These are phyloP conservation scores for Metschnikowia orientalis DNA, from an alignment of 805 yeast genomes.

Conservation along the genomic window DNA sequence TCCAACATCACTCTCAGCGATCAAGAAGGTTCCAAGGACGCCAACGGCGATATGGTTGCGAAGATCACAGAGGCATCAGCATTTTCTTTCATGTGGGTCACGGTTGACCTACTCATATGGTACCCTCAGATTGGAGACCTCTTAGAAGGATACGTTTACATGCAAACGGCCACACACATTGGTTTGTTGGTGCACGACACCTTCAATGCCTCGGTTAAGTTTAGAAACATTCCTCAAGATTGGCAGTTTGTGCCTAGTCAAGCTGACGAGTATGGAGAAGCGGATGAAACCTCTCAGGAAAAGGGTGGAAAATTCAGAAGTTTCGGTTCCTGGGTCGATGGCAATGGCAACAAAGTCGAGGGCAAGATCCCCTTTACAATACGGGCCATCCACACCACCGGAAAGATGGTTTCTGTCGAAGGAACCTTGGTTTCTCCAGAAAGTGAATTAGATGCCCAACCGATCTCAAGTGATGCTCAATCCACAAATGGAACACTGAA, in stretches of 20 bases:
- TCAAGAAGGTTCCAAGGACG: slow-evolving; percentile 23
- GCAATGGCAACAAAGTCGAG: slow-evolving; percentile 64
- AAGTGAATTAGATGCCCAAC: slow-evolving; percentile 49
- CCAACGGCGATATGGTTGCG: slow-evolving; percentile 49
- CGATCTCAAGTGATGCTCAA: slow-evolving; percentile 37
- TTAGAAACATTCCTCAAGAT: slow-evolving; percentile 73
- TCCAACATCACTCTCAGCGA: slow-evolving; percentile 43
- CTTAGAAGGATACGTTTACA: slow-evolving; percentile 80
- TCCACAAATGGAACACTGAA: slow-evolving; percentile 20
- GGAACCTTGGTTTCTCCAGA: slow-evolving; percentile 75
- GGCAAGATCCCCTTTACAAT: slow-evolving; percentile 79
- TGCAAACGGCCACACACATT: slow-evolving; percentile 93
- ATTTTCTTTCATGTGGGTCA: slow-evolving; percentile 82
- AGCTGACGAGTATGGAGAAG: slow-evolving; percentile 48
- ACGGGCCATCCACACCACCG: slow-evolving; percentile 67
- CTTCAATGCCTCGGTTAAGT: slow-evolving; percentile 88
- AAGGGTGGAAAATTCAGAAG: slow-evolving; percentile 40
- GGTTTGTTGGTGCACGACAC: slow-evolving; percentile 89
- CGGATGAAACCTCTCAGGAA: slow-evolving; percentile 18
- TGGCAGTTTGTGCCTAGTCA: slow-evolving; percentile 86
- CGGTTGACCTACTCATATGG: slow-evolving; percentile 84
- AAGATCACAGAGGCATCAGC: slow-evolving; percentile 77
- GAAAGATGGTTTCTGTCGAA: slow-evolving; percentile 78
- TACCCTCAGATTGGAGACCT: slow-evolving; percentile 83
- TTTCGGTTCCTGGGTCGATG: slow-evolving; percentile 87